Evolutionary conservation across 192 early-diverging fungal species (phyloP), one percentile per base, ranked within the genome.

Genomic region (Coemansia sp.): DNA sequence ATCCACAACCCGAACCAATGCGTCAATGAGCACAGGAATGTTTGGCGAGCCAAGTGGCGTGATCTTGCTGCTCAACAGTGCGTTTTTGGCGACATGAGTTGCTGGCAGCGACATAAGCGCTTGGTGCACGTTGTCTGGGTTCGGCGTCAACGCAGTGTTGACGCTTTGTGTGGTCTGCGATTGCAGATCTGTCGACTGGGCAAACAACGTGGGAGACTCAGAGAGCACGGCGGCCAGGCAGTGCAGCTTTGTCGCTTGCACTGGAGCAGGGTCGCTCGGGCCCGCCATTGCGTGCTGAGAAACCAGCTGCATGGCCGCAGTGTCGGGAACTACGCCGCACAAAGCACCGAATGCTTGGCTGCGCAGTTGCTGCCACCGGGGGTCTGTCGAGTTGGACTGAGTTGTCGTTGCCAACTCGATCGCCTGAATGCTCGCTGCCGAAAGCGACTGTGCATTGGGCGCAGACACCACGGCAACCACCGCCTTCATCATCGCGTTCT

Each of bases 221-320:
- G 75, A 71, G 21, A 98, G 76, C 3, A 92, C 87, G 3, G 85
- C 86, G 48, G 86, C 84, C 58, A 96, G 61, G 20, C 89, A 88
- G 40, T 79, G 76, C 71, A 94, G 86, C 84, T 93, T 88, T 8
- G 87, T 79, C 14, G 83, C 84, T 46, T 85, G 82, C 42, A 89
- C 52, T 2, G 31, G 14, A 0, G 68, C 58, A 5, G 69, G 36
- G 26, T 75, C 70, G 23, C 21, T 24, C 3, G 60, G 21, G 23
- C 18, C 46, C 50, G 34, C 36, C 1, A 70, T 14, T 7, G 76
- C 65, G 25, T 76, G 37, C 56, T 74, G 65, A 5, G 50, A 36
- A 12, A 81, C 44, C 23, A 81, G 63, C 21, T 23, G 42, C 20
- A 24, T 9, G 1, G 69, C 73, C n/a, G 58, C 59, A 0, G 59